phyloP scores from a whole-genome alignment of 2,329 filamentous ascomycete genomes.

The Aspergillus pseudoterreus region DNA sequence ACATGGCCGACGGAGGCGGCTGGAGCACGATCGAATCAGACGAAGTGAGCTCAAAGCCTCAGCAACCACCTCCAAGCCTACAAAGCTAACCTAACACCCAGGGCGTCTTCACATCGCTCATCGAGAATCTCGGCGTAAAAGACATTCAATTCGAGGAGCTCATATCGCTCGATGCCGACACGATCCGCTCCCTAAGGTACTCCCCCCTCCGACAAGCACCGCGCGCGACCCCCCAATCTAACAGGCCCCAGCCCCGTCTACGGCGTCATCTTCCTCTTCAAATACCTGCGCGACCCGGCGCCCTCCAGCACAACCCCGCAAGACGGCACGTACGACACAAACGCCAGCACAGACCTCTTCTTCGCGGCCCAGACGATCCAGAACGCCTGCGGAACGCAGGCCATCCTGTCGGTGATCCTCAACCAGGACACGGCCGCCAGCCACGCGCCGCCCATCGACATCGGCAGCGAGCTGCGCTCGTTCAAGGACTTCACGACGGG shows the following conservation, averaged over 20 bases:
- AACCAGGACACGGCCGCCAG: conserved; percentile 60
- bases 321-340: conserved; percentile 77
- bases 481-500: conserved; percentile 87
- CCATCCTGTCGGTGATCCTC: conserved; percentile 82
- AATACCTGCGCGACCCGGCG: conserved; percentile 62
- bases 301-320: conserved; percentile 62
- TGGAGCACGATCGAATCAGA: conserved; percentile 99
- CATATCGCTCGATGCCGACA: conserved; percentile 75
- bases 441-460: conserved; percentile 51
- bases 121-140: conserved; percentile 87
- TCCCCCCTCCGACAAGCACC: background rate
- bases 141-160: conserved; percentile 97
- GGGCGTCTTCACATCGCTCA: conserved; percentile 96
- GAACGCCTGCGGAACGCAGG: conserved; percentile 96
- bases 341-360: conserved; percentile 73
- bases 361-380: conserved; percentile 97
- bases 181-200: conserved; percentile 43
- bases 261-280: conserved; percentile 99
- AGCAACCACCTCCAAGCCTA: conserved; percentile 1
- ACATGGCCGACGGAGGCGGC: conserved; percentile 64
- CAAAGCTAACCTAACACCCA: conserved; percentile 30
- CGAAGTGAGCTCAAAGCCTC: conserved; percentile 61
- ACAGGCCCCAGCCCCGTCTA: conserved; percentile 63
- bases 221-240: background rate
- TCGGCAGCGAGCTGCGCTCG: conserved; percentile 66